Percentiles rank a stretch among this genome's conserved stretches.
These are phyloP conservation scores for Phyllosticta paracitricarpa DNA, from an alignment of 2,329 filamentous ascomycete genomes.

Conservation along the genomic window DNA sequence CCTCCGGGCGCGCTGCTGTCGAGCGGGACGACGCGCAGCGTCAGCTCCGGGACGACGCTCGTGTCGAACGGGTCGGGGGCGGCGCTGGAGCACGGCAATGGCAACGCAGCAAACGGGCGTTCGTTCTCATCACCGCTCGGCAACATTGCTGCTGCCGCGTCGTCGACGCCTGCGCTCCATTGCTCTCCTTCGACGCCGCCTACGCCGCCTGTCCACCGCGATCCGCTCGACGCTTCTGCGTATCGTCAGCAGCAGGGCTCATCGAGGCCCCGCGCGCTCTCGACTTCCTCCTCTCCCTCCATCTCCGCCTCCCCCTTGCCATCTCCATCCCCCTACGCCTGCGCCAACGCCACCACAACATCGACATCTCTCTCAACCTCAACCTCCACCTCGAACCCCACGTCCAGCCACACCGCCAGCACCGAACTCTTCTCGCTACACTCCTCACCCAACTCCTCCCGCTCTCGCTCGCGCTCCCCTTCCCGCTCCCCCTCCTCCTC, in stretches of 20 bases:
- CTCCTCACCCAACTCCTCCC: too few species aligned
- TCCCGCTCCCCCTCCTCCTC: conserved; percentile 37
- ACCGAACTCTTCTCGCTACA: too few species aligned
- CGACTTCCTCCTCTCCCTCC: not conserved
- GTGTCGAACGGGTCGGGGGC: not conserved
- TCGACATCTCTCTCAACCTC: not conserved
- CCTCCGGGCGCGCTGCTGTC: not conserved
- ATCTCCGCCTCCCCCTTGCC: not conserved
- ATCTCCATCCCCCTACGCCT: not conserved
- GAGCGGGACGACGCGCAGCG: not conserved
- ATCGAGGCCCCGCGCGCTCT: not conserved
- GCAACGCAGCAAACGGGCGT: not conserved
- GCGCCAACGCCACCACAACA: not conserved
- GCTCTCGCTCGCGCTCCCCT: not conserved
- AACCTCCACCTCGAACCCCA: not conserved
- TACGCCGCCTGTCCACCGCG: not conserved
- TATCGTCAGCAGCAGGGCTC: not conserved
- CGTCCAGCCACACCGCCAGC: too few species aligned
- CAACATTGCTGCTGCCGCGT: not conserved
- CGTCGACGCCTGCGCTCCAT: not conserved
- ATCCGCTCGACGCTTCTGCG: too few species aligned
- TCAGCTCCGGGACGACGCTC: not conserved
- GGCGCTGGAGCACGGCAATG: not conserved
- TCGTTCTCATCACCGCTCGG: not conserved
- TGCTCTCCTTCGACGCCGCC: not conserved